Percentiles rank a stretch among this genome's conserved stretches.
Conservation (phyloP, 257 asterid genomes). For the Craterostigma plantagineum region DNA sequence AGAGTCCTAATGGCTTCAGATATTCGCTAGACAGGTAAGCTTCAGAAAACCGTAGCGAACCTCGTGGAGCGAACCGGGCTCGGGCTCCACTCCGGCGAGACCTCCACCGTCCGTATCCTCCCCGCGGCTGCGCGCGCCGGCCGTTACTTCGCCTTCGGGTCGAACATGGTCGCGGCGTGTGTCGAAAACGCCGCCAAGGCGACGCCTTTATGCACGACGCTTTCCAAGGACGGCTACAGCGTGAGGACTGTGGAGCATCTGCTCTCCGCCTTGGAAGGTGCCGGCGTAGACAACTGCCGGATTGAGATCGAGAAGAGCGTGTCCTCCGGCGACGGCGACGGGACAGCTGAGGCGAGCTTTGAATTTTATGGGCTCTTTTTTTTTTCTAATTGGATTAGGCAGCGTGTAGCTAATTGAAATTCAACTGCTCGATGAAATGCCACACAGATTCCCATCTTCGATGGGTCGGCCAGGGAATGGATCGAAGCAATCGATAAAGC, state of each 20-base stretch:
- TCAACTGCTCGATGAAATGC: conserved; percentile 6
- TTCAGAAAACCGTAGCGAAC: conserved; percentile 55
- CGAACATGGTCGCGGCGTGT: conserved; percentile 50
- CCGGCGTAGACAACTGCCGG: conserved; percentile 72
- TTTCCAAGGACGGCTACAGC: conserved; percentile 43
- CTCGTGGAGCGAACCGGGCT: conserved; percentile 49
- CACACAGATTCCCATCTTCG: conserved; percentile 80
- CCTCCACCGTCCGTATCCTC: conserved; percentile 38
- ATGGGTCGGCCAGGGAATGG: conserved; percentile 96
- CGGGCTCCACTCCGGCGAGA: conserved; percentile 75
- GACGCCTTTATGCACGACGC: conserved; percentile 61
- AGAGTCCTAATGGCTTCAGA: conserved; percentile 8
- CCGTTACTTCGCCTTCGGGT: conserved; percentile 41
- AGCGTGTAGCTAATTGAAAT: too few species aligned
- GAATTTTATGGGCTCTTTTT: neutral
- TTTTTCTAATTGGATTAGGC: neutral
- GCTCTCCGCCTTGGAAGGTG: conserved; percentile 85
- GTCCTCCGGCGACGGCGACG: conserved; percentile 20
- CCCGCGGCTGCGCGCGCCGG: conserved; percentile 62
- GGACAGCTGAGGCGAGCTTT: conserved; percentile 43
- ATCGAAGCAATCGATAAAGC: conserved; percentile 55
- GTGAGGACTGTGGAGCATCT: conserved; percentile 75
- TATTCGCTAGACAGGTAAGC: conserved; percentile 57
- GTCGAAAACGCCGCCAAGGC: conserved; percentile 33
- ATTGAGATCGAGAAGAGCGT: conserved; percentile 52